phyloP scores from a whole-genome alignment of 2,329 filamentous ascomycete species.

The Pseudopithomyces maydicus region DNA sequence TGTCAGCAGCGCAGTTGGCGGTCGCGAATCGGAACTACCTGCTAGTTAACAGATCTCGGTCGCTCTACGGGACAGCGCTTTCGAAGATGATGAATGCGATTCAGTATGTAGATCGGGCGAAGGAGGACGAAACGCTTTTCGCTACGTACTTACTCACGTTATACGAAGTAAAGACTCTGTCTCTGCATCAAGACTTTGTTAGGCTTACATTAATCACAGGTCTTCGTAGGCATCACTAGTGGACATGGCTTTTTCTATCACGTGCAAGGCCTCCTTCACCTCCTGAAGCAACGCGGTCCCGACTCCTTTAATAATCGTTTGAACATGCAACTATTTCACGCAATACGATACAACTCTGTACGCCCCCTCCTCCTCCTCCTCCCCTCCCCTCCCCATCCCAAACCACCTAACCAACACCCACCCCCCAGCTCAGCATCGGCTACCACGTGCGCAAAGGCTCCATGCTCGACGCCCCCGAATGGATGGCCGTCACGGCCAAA shows the following conservation, averaged over 20 bases:
- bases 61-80: constrained; percentile 40
- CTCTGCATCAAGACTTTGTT: not conserved
- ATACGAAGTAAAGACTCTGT: constrained; percentile 31
- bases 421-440: constrained; percentile 36
- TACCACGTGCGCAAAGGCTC: constrained; percentile 43
- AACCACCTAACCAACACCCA: constrained; percentile 12
- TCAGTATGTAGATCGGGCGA: constrained; percentile 27
- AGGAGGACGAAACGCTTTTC: constrained; percentile 41
- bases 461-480: constrained; percentile 39
- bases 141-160: constrained; percentile 42
- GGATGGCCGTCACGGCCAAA: constrained; percentile 37
- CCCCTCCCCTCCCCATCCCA: not conserved
- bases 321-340: constrained; percentile 41
- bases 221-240: constrained; percentile 40
- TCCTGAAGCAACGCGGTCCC: constrained; percentile 39
- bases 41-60: constrained; percentile 40
- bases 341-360: constrained; percentile 44
- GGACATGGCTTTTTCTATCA: constrained; percentile 46
- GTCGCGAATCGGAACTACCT: constrained; percentile 34
- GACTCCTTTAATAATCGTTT: constrained; percentile 34
- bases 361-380: not conserved
- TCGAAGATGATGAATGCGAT: constrained; percentile 38
- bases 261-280: constrained; percentile 40
- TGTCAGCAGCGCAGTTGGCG: constrained; percentile 42
- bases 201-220: constrained; percentile 18